These are phyloP conservation scores for Sclerotinia trifoliorum DNA, from an alignment of 2,329 filamentous ascomycete species.

Conservation along the genomic window DNA sequence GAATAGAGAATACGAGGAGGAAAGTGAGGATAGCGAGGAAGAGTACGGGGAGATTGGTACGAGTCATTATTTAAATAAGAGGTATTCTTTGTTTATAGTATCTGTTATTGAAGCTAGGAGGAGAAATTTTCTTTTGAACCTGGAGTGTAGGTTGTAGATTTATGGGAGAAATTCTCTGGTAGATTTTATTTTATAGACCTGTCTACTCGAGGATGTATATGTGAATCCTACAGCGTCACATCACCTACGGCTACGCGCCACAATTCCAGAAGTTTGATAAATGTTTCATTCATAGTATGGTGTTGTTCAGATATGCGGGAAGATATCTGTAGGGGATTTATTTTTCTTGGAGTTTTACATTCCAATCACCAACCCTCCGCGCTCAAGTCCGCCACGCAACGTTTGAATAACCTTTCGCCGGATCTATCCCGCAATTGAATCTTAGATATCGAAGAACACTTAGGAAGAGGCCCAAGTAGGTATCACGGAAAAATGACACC, in stretches of 20 bases:
- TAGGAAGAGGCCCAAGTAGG: not conserved
- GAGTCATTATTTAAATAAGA: not conserved
- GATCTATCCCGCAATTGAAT: not conserved
- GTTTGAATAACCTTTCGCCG: not conserved
- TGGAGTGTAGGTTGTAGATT: not conserved
- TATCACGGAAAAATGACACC: too few relatives aligned
- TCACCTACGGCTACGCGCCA: constrained; percentile 8
- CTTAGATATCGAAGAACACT: not conserved
- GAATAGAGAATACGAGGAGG: constrained; percentile 7
- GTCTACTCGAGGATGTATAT: not conserved
- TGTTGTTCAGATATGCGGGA: constrained; percentile 10
- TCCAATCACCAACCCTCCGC: constrained; percentile 8
- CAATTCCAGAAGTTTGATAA: not conserved
- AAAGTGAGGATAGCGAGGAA: not conserved
- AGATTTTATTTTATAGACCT: not conserved
- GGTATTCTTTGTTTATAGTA: not conserved
- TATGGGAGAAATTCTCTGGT: not conserved
- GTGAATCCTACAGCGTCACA: not conserved
- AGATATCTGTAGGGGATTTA: not conserved
- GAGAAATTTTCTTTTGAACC: not conserved
- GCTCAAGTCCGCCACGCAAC: not conserved
- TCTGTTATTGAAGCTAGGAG: not conserved
- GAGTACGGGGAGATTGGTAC: not conserved
- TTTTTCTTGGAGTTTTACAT: not conserved
- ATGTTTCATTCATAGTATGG: not conserved